A percentile compares a stretch with the other conserved stretches of the same genome.
These are phyloP conservation scores for Mycena amicta DNA, from an alignment of 768 basidiomycete genomes.

Conservation along the genomic window DNA sequence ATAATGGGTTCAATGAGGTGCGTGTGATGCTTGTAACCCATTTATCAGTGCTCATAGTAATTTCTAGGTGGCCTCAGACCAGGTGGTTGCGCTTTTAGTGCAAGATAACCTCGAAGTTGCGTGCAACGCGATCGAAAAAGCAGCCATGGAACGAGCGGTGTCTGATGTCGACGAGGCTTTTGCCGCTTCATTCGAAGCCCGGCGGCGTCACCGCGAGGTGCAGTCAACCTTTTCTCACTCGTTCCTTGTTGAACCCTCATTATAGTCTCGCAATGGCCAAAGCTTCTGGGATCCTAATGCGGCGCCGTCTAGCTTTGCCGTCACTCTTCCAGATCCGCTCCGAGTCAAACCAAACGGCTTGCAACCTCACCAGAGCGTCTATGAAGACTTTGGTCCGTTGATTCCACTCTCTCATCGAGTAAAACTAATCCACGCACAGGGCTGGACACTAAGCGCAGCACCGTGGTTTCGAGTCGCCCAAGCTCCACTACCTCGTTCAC, in stretches of 20 bases:
- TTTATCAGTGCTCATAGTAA: no score
- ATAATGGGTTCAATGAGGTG: constrained; percentile 90
- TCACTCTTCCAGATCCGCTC: constrained; percentile 83
- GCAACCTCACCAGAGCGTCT: constrained; percentile 84
- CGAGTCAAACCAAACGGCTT: constrained; percentile 84
- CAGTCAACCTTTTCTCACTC: neutral
- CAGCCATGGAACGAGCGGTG: constrained; percentile 95
- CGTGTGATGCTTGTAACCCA: constrained; percentile 14
- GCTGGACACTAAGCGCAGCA: constrained; percentile 59
- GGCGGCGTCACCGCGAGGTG: constrained; percentile 87
- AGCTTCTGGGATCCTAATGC: constrained; percentile 90
- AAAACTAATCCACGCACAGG: constrained; percentile 32
- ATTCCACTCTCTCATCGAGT: neutral
- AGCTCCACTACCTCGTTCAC: constrained; percentile 71
- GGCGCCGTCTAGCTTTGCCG: constrained; percentile 66
- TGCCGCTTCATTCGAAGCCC: constrained; percentile 74
- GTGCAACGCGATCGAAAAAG: constrained; percentile 93
- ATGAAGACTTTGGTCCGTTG: constrained; percentile 87
- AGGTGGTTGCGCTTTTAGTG: constrained; percentile 76
- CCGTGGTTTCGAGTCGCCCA: constrained; percentile 56
- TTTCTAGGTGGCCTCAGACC: constrained; percentile 74
- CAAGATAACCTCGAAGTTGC: constrained; percentile 93
- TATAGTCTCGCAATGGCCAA: constrained; percentile 64
- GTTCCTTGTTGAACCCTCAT: constrained; percentile 9
- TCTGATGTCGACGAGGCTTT: constrained; percentile 93